Base-by-base conservation (phyloP, 352 stramenopile genomes). In the Pythium oligandrum region DNA sequence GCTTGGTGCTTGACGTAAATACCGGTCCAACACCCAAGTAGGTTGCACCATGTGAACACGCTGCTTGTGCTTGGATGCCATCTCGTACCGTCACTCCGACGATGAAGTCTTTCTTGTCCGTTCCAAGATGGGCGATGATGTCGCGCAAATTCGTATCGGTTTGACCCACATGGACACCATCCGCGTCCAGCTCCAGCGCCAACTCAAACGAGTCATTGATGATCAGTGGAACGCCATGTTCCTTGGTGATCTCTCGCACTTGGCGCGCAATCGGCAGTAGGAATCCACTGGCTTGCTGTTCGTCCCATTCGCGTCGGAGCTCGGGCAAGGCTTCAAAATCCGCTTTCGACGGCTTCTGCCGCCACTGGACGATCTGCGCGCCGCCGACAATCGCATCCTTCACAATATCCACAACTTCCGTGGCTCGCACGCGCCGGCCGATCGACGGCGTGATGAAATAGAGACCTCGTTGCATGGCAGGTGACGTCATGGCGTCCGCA, bases 361-460 rank as follows among this genome's bases (percentile, higher is more conserved):
- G 64, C 68, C 74, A 78, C 59, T 83, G 75, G 43, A 86, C 48
- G 33, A 82, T 45, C 51, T 67, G 68, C 4, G 57, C 75, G 17
- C 75, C 75, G n/a, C 75, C 75, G 3, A 40, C 40, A 35, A 86
- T 70, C 17, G 75, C 72, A 32, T 71, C 62, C 37, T 74, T 60
- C 12, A 86, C 75, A 26, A 79, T 59, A 7, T 8, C 12, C 17
- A 68, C 42, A 10, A 86, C 61, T 32, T 64, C 58, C 17, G 50
- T 12, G 6, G 72, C 39, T 2, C 52, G 48, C 46, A 76, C 36
- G 33, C 56, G 54, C 42, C 38, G 40, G 11, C 69, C 64, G 6
- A 75, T 61, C 1, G 72, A 77, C 32, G 75, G 75, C 38, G 75
- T 86, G 64, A 86, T 80, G 69, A 83, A 82, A 64, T 86, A 86